phyloP scores from a whole-genome alignment of 495 filamentous ascomycete genomes.

The Jackrogersella multiformis region DNA sequence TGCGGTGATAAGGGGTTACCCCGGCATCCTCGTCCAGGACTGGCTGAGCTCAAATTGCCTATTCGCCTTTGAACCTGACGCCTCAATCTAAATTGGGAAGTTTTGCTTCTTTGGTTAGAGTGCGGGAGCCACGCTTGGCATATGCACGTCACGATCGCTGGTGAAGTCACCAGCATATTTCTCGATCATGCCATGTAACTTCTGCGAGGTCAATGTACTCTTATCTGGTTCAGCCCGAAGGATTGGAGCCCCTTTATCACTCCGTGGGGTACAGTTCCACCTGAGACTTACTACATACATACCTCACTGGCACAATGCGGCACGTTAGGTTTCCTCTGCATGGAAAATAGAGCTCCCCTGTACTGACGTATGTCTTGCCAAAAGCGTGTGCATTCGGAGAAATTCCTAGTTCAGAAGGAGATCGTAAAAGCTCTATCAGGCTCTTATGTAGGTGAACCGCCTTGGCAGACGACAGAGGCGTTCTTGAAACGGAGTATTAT shows the following conservation, averaged over 20 bases:
- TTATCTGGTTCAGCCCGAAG: constrained; percentile 21
- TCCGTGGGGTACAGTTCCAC: constrained; percentile 10
- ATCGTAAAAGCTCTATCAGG: background rate
- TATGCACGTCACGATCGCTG: constrained; percentile 35
- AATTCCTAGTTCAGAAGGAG: constrained; percentile 25
- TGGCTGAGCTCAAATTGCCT: constrained; percentile 3
- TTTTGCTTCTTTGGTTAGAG: constrained; percentile 12
- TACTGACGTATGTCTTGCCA: constrained; percentile 15
- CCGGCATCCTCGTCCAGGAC: background rate
- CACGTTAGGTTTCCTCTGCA: background rate
- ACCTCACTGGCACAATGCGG: background rate
- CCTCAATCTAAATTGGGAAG: constrained; percentile 15
- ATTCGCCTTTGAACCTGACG: background rate
- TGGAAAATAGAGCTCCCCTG: background rate
- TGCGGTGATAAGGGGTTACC: background rate
- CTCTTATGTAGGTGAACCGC: constrained; percentile 6
- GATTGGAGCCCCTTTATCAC: constrained; percentile 3
- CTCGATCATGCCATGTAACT: constrained; percentile 2
- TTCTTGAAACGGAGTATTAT: constrained; percentile 11
- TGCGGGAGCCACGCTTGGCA: constrained; percentile 7
- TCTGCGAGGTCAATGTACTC: constrained; percentile 3
- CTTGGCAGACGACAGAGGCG: constrained; percentile 33
- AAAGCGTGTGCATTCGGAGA: constrained; percentile 16
- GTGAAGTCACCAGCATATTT: constrained; percentile 19
- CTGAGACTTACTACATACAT: constrained; percentile 10